phyloP scores from a whole-genome alignment of 192 early-diverging fungal species.

The Umbelopsis sp. region DNA sequence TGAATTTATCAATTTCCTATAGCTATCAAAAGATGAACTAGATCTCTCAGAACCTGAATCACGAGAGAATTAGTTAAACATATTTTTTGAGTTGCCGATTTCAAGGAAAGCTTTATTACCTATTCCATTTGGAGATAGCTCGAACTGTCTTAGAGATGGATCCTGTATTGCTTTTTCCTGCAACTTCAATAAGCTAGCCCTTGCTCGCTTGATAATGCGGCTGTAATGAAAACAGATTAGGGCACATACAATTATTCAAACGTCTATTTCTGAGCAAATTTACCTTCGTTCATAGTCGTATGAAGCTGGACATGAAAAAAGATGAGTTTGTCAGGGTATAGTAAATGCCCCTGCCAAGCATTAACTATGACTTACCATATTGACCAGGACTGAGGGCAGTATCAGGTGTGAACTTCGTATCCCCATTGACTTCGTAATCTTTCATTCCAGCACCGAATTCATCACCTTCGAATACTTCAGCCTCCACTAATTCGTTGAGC shows the following conservation, averaged over 20 bases:
- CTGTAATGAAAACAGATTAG: neutral
- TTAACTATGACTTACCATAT: neutral
- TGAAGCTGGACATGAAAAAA: neutral
- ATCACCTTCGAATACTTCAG: conserved; percentile 19
- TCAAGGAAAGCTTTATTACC: neutral
- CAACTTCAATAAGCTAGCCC: neutral
- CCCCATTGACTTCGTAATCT: conserved; percentile 8
- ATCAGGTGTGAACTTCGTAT: neutral
- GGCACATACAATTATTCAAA: neutral
- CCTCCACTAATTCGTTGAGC: conserved; percentile 23
- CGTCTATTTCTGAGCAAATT: neutral
- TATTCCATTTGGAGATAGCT: neutral
- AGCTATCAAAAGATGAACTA: neutral
- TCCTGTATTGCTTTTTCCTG: conserved; percentile 6
- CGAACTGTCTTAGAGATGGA: neutral
- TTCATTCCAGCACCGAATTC: conserved; percentile 23
- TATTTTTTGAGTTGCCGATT: too few relatives aligned
- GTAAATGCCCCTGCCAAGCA: neutral
- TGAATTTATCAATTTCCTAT: neutral
- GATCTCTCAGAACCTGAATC: neutral
- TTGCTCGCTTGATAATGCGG: conserved; percentile 8
- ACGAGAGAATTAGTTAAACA: neutral
- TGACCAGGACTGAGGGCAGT: neutral
- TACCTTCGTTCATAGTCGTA: conserved; percentile 20
- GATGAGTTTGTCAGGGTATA: neutral